Conservation (phyloP, 306 rosid species). For the Sicyos edulis region DNA sequence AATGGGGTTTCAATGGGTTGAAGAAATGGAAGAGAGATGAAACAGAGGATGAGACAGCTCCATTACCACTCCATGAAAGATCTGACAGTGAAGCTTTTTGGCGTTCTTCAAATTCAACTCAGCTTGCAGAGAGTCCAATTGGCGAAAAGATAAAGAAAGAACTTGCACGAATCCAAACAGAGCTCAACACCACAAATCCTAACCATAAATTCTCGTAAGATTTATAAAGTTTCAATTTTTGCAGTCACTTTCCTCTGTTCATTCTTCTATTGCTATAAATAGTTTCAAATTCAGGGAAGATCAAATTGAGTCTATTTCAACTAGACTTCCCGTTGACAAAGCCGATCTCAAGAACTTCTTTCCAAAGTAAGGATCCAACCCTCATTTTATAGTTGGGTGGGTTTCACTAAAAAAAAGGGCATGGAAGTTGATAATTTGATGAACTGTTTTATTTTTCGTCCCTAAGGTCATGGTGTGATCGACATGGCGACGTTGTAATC, state of each 20-base stretch:
- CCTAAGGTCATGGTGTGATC: constrained; percentile 53
- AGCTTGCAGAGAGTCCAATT: constrained; percentile 23
- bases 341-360: constrained; percentile 47
- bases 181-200: constrained; percentile 64
- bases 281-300: too few relatives aligned
- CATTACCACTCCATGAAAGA: constrained; percentile 56
- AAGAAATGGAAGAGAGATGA: constrained; percentile 76
- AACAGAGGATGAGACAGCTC: constrained; percentile 68
- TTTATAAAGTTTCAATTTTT: too few relatives aligned
- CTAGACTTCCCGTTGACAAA: constrained; percentile 51
- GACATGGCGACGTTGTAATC: constrained; percentile 60
- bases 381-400: too few relatives aligned
- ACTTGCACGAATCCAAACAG: constrained; percentile 67
- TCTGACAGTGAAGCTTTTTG: constrained; percentile 47
- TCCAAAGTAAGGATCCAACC: constrained; percentile 28
- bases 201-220: constrained; percentile 59
- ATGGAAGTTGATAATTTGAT: too few relatives aligned
- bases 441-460: not conserved
- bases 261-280: too few relatives aligned
- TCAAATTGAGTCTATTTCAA: constrained; percentile 45
- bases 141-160: constrained; percentile 69
- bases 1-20: constrained; percentile 70
- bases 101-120: constrained; percentile 27
- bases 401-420: too few relatives aligned
- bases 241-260: too few relatives aligned